phyloP scores from a whole-genome alignment of 2,329 filamentous ascomycete genomes.

The Tolypocladium ovalisporum region DNA sequence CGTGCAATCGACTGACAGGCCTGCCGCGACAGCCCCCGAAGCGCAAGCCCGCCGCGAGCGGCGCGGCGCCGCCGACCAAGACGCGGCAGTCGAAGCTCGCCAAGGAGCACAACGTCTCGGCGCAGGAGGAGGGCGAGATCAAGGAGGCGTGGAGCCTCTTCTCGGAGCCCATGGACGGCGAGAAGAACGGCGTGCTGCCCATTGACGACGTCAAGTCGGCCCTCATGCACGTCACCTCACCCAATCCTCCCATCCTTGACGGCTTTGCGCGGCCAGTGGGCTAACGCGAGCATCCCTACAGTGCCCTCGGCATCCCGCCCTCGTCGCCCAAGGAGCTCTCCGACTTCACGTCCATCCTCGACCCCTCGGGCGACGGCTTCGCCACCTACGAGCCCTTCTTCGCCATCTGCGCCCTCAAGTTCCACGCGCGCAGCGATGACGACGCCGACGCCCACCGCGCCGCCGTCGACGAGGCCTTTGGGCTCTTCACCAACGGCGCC shows the following conservation, averaged over 20 bases:
- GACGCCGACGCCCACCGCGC: constrained; percentile 41
- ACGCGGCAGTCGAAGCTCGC: constrained; percentile 74
- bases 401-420: constrained; percentile 76
- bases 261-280: not conserved
- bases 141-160: constrained; percentile 84
- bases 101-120: constrained; percentile 78
- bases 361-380: constrained; percentile 70
- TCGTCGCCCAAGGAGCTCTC: constrained; percentile 53
- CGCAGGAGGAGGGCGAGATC: constrained; percentile 80
- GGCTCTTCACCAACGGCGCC: constrained; percentile 57
- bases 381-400: constrained; percentile 75
- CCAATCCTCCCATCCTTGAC: not conserved
- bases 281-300: constrained; percentile 21
- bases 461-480: constrained; percentile 75
- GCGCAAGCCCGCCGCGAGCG: constrained; percentile 29
- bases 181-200: constrained; percentile 61
- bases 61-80: constrained; percentile 19
- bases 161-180: constrained; percentile 55
- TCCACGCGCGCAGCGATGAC: constrained; percentile 50
- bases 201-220: constrained; percentile 59
- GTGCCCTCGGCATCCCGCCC: constrained; percentile 71
- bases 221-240: constrained; percentile 47
- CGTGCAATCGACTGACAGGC: not conserved
- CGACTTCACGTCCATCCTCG: constrained; percentile 70
- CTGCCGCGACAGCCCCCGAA: constrained; percentile 34